Conservation (phyloP, 2,329 filamentous ascomycete genomes). For the Alternaria panax region DNA sequence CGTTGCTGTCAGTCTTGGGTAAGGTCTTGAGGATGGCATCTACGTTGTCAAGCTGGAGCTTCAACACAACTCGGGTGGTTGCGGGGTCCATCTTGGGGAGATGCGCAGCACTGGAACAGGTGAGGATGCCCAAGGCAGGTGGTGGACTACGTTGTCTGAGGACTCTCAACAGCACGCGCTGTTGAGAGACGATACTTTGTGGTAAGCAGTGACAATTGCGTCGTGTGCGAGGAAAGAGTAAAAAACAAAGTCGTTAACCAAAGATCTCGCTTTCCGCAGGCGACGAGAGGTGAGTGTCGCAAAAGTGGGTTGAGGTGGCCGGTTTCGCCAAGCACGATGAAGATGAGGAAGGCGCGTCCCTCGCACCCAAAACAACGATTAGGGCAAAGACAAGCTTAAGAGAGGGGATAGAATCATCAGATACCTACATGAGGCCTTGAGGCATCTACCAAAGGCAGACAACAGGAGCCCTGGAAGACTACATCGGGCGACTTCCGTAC, state of each 20-base stretch:
- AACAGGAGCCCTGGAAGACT: background rate
- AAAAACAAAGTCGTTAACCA: background rate
- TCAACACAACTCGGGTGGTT: conserved; percentile 12
- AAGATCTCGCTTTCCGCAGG: background rate
- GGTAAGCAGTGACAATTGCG: background rate
- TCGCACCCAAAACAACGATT: background rate
- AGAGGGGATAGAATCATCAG: background rate
- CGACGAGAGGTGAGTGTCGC: background rate
- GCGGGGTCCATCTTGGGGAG: background rate
- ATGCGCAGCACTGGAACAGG: background rate
- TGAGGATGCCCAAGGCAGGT: too few relatives aligned
- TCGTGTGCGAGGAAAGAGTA: background rate
- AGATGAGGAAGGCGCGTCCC: background rate
- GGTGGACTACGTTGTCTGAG: too few relatives aligned
- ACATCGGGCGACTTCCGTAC: background rate
- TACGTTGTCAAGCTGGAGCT: conserved; percentile 22
- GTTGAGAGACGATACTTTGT: background rate
- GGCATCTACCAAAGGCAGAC: background rate
- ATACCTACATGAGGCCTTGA: background rate
- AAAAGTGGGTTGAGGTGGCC: background rate
- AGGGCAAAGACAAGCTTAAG: background rate
- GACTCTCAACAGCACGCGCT: too few relatives aligned
- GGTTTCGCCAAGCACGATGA: background rate
- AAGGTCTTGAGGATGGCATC: conserved; percentile 12
- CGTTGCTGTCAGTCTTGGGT: background rate